Conservation (phyloP, 106 monocot genomes). For the Agapanthus africanus region DNA sequence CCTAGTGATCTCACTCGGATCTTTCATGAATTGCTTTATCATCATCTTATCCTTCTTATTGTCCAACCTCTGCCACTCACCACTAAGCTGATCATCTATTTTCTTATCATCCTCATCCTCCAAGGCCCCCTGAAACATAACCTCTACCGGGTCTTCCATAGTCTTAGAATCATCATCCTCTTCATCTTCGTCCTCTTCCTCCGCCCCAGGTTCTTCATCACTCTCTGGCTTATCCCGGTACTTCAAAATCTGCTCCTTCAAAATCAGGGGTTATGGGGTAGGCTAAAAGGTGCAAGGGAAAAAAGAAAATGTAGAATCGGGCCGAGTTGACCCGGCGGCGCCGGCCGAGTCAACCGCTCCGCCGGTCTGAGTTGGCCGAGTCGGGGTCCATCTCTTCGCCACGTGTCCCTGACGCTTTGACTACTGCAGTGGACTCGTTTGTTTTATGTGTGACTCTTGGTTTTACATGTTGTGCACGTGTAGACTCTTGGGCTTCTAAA, state of each 20-base stretch:
- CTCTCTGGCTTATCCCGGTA: conserved; percentile 62
- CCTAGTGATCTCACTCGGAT: conserved; percentile 91
- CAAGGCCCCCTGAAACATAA: conserved; percentile 39
- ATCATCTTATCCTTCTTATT: conserved; percentile 64
- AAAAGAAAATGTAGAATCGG: no score
- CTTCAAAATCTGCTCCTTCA: conserved; percentile 59
- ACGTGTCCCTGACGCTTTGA: no score
- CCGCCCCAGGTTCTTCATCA: conserved; percentile 38
- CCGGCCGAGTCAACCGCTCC: no score
- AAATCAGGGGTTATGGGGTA: no score
- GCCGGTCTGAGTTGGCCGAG: conserved; percentile 71
- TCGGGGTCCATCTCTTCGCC: no score
- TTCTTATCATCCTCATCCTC: conserved; percentile 34
- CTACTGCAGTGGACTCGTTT: no score
- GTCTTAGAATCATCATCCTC: conserved; percentile 31
- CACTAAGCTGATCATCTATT: conserved; percentile 11
- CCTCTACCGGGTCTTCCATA: conserved; percentile 24
- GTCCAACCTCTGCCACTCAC: conserved; percentile 38
- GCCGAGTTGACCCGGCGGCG: no score
- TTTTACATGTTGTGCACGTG: no score
- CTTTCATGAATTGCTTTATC: conserved; percentile 77
- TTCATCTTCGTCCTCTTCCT: conserved; percentile 16
- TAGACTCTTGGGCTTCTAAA: no score
- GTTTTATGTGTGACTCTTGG: no score
- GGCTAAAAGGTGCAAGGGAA: no score